phyloP scores from a whole-genome alignment of 768 basidiomycete species.

The Xanthoconium stramineum region DNA sequence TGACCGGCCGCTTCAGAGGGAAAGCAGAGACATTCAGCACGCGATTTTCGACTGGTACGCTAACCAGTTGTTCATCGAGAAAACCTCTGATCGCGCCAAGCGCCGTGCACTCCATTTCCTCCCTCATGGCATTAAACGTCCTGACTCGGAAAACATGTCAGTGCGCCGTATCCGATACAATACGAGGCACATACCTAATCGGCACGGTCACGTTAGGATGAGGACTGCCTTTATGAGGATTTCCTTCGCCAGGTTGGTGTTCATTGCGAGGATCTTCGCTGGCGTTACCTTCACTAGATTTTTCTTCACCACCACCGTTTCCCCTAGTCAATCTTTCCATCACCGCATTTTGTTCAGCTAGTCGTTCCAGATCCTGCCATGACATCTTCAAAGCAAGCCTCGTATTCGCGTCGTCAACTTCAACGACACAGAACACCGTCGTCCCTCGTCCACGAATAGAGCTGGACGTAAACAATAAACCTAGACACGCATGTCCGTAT shows the following conservation, averaged over 20 bases:
- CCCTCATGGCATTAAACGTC: background rate
- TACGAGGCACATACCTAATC: background rate
- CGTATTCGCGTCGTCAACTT: background rate
- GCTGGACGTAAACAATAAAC: background rate
- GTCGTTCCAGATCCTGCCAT: background rate
- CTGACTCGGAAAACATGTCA: background rate
- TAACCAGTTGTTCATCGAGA: background rate
- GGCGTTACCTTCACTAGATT: too few relatives aligned
- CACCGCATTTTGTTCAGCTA: background rate
- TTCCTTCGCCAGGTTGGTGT: too few relatives aligned
- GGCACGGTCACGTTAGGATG: slow-evolving; percentile 3
- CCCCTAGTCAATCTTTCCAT: background rate
- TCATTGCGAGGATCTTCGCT: too few relatives aligned
- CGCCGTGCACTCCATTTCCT: background rate
- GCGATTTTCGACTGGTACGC: background rate
- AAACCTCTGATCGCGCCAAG: background rate
- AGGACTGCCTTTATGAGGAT: too few relatives aligned
- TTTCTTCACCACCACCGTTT: too few relatives aligned
- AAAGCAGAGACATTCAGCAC: background rate
- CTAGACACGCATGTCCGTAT: background rate
- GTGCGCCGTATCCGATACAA: background rate
- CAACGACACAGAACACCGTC: slow-evolving; percentile 2
- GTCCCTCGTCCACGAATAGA: slow-evolving; percentile 14
- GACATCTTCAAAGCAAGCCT: background rate
- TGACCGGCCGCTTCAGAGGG: background rate